Conservation (phyloP, 2,329 filamentous ascomycete species). For the Ceratocystis cubensis region DNA sequence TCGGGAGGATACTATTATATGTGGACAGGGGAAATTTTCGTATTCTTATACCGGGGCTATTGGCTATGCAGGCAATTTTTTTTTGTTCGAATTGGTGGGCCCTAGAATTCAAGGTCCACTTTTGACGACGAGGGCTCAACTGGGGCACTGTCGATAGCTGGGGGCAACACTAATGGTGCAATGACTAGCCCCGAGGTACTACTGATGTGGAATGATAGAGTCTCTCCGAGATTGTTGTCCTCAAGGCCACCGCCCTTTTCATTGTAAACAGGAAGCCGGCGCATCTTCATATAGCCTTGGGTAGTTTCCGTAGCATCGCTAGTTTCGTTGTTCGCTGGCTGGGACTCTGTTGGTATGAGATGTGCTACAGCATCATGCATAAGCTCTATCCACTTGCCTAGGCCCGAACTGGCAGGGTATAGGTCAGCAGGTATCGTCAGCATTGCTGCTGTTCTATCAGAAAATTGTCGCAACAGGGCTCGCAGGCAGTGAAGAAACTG, state of each 20-base stretch:
- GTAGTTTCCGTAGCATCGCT: slow-evolving; percentile 14
- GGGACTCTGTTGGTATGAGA: slow-evolving; percentile 32
- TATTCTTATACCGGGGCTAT: not conserved
- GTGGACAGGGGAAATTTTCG: slow-evolving; percentile 5
- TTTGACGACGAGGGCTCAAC: slow-evolving; percentile 25
- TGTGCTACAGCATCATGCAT: slow-evolving; percentile 79
- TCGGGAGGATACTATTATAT: not conserved
- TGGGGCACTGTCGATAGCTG: slow-evolving; percentile 54
- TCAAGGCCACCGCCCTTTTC: slow-evolving; percentile 74
- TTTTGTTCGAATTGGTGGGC: not conserved
- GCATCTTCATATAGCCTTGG: slow-evolving; percentile 69
- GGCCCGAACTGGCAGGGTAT: slow-evolving; percentile 59
- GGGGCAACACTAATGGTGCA: slow-evolving; percentile 78
- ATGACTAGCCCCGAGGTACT: slow-evolving; percentile 68
- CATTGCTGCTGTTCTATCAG: slow-evolving; percentile 55
- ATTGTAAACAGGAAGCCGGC: slow-evolving; percentile 71
- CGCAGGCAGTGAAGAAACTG: slow-evolving; percentile 71
- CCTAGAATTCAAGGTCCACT: slow-evolving; percentile 30
- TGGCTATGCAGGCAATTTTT: not conserved
- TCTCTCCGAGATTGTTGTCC: slow-evolving; percentile 58
- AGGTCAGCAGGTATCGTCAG: slow-evolving; percentile 69
- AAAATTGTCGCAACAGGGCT: slow-evolving; percentile 56
- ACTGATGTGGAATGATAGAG: slow-evolving; percentile 83
- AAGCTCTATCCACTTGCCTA: slow-evolving; percentile 76
- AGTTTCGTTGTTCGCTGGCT: slow-evolving; percentile 16